phyloP scores from a whole-genome alignment of 2,329 filamentous ascomycete genomes.

The Coniella lustricola region DNA sequence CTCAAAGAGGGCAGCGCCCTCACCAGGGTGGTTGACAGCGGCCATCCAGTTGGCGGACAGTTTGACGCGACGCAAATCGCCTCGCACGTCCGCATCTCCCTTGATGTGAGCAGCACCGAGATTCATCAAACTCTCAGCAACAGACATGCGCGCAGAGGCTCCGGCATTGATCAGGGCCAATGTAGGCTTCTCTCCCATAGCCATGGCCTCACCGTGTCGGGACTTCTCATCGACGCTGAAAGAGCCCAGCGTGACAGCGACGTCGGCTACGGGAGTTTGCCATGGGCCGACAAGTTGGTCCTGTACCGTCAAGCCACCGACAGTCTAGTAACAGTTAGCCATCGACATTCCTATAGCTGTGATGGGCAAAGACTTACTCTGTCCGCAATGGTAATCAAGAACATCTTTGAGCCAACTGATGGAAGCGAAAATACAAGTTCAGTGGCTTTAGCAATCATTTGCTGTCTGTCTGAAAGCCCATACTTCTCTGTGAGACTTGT shows the following conservation, averaged over 20 bases:
- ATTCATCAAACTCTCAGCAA: slow-evolving; percentile 90
- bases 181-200: slow-evolving; percentile 88
- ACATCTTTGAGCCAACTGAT: slow-evolving; percentile 91
- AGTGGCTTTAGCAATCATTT: slow-evolving; percentile 51
- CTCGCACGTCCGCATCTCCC: slow-evolving; percentile 37
- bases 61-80: slow-evolving; percentile 70
- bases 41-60: slow-evolving; percentile 99
- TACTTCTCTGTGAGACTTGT: slow-evolving; percentile 59
- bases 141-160: slow-evolving; percentile 92
- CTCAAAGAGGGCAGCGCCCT: slow-evolving; percentile 87
- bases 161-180: slow-evolving; percentile 83
- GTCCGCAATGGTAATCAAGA: slow-evolving; percentile 94
- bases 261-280: slow-evolving; percentile 91
- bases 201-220: slow-evolving; percentile 89
- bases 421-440: slow-evolving; percentile 78
- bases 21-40: slow-evolving; percentile 85
- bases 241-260: slow-evolving; percentile 83
- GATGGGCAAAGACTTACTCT: slow-evolving; percentile 31
- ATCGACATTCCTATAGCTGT: background rate
- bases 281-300: slow-evolving; percentile 97
- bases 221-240: slow-evolving; percentile 59
- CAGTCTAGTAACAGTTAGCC: slow-evolving; percentile 38
- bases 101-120: slow-evolving; percentile 66
- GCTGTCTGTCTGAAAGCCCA: slow-evolving; percentile 25
- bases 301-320: slow-evolving; percentile 79